Conservation (phyloP, 805 yeast species). For the Maudiozyma serrabonitensis region DNA sequence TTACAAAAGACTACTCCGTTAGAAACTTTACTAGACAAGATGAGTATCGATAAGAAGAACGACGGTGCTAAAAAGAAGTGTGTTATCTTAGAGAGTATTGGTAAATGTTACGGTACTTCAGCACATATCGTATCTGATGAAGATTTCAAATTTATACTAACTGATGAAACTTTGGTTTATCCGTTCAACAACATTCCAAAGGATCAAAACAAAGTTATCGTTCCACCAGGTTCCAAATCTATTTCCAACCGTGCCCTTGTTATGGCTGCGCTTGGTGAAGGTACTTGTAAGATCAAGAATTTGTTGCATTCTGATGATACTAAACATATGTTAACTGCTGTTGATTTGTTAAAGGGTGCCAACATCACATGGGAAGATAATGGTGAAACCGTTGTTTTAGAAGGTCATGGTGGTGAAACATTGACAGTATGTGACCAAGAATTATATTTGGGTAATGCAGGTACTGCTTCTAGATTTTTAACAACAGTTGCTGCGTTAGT, state of each 20-base stretch:
- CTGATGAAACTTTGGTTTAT: constrained; percentile 68
- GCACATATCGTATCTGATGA: constrained; percentile 79
- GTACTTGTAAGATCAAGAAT: constrained; percentile 74
- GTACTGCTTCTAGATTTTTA: constrained; percentile 92
- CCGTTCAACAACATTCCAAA: constrained; percentile 36
- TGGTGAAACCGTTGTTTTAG: constrained; percentile 80
- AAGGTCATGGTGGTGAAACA: constrained; percentile 73
- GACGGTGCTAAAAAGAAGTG: constrained; percentile 86
- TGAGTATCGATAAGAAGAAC: constrained; percentile 95
- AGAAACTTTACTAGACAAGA: constrained; percentile 61
- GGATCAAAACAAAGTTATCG: constrained; percentile 31
- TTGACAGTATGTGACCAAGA: constrained; percentile 53
- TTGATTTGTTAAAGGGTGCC: constrained; percentile 71
- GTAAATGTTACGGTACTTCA: constrained; percentile 77
- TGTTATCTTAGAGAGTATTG: constrained; percentile 75
- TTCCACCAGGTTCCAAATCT: constrained; percentile 96
- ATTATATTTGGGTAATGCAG: constrained; percentile 91
- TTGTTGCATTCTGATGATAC: constrained; percentile 94
- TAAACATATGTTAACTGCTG: constrained; percentile 86
- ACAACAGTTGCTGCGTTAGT: constrained; percentile 89
- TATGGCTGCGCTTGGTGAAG: constrained; percentile 84
- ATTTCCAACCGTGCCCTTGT: constrained; percentile 91
- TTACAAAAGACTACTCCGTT: constrained; percentile 65
- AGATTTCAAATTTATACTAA: constrained; percentile 69
- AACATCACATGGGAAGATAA: constrained; percentile 72